phyloP scores from a whole-genome alignment of 805 yeast genomes.

The Candida suzukii region DNA sequence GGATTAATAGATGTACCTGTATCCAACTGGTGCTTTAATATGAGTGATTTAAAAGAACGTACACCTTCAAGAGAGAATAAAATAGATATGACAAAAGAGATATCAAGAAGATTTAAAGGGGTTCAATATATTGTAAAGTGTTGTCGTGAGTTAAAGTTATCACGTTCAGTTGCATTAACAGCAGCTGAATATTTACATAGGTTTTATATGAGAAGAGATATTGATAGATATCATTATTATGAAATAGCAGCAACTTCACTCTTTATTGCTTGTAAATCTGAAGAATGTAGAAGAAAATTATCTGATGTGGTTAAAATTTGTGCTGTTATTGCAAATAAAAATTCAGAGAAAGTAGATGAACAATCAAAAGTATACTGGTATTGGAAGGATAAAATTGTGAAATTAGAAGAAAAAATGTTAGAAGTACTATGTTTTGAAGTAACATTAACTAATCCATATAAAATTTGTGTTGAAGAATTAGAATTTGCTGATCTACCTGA shows the following conservation, averaged over 20 bases:
- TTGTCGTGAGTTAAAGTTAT: conserved; percentile 36
- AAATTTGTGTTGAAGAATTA: conserved; percentile 15
- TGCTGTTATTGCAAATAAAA: conserved; percentile 39
- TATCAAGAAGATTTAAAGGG: conserved; percentile 39
- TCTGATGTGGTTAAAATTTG: conserved; percentile 43
- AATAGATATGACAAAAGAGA: conserved; percentile 31
- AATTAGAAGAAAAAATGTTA: conserved; percentile 37
- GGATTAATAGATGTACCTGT: conserved; percentile 19
- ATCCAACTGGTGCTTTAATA: conserved; percentile 20
- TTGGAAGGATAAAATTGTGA: conserved; percentile 42
- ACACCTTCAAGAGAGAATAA: conserved; percentile 29
- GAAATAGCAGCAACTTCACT: conserved; percentile 44
- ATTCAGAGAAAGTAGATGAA: conserved; percentile 31
- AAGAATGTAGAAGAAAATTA: conserved; percentile 41
- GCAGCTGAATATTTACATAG: conserved; percentile 44
- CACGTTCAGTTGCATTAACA: conserved; percentile 39
- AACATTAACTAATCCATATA: conserved; percentile 33
- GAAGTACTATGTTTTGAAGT: conserved; percentile 44
- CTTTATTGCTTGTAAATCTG: conserved; percentile 47
- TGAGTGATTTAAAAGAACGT: conserved; percentile 14
- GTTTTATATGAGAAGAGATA: conserved; percentile 40
- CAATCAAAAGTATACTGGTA: conserved; percentile 41
- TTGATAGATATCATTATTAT: conserved; percentile 36
- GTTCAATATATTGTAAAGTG: conserved; percentile 37
- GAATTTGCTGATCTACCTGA: conserved; percentile 11